Percentiles rank a stretch among this genome's conserved stretches.
phyloP scores from a whole-genome alignment of 306 rosid species.

The Macrotyloma uniflorum region DNA sequence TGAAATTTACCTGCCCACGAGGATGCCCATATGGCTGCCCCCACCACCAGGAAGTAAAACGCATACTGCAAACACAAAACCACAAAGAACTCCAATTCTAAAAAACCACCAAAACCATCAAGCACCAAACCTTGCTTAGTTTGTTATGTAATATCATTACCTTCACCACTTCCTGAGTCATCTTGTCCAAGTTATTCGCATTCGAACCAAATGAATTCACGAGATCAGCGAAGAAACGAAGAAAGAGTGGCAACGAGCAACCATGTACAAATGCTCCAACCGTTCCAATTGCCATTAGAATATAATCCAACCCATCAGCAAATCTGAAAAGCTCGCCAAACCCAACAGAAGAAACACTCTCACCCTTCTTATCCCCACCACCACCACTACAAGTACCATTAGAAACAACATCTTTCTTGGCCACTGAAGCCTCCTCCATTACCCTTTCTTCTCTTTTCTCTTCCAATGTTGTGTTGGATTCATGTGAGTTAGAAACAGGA shows the following conservation, averaged over 20 bases:
- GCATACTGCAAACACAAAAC: constrained; percentile 67
- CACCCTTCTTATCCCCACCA: constrained; percentile 54
- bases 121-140: neutral
- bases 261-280: constrained; percentile 89
- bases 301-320: constrained; percentile 81
- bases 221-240: constrained; percentile 93
- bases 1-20: constrained; percentile 83
- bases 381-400: neutral
- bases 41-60: constrained; percentile 84
- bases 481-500: constrained; percentile 31
- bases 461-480: constrained; percentile 43
- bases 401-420: constrained; percentile 45
- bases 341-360: constrained; percentile 54
- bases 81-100: constrained; percentile 6
- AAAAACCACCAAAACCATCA: neutral
- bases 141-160: constrained; percentile 35
- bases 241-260: constrained; percentile 83
- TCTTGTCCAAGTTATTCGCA: constrained; percentile 74
- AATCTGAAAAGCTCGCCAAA: constrained; percentile 75
- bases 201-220: constrained; percentile 88
- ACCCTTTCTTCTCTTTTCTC: constrained; percentile 27
- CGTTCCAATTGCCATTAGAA: constrained; percentile 76
- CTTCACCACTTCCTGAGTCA: constrained; percentile 91
- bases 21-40: constrained; percentile 95
- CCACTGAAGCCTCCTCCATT: constrained; percentile 49